A percentile compares a stretch with the other conserved stretches of the same genome.
Evolutionary conservation across 768 basidiomycete genomes (phyloP).

Genomic region (Tulasnella sp.): DNA sequence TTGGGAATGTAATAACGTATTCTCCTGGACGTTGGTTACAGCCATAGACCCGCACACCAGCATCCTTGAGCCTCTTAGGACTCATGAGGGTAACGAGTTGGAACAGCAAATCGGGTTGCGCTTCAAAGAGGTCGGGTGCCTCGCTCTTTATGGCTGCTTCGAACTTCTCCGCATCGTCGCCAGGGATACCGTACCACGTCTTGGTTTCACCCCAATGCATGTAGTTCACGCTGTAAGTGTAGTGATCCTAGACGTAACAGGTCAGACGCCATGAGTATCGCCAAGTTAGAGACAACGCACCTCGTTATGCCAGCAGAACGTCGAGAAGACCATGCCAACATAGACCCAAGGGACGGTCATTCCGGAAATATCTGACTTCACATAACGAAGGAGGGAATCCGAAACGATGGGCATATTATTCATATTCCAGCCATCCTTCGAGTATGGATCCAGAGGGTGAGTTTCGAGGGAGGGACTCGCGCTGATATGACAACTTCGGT

Average conservation of each 20-base stretch:
- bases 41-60: slow-evolving; percentile 70
- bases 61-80: slow-evolving; percentile 76
- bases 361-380: slow-evolving; percentile 97
- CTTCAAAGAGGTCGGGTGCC: slow-evolving; percentile 96
- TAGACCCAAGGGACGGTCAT: slow-evolving; percentile 99
- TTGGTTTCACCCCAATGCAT: slow-evolving; percentile 99
- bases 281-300: slow-evolving; percentile 57
- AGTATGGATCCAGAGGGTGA: slow-evolving; percentile 79
- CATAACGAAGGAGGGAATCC: slow-evolving; percentile 90
- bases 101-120: slow-evolving; percentile 94
- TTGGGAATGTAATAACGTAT: slow-evolving; percentile 96
- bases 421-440: slow-evolving; percentile 93
- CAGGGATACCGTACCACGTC: slow-evolving; percentile 99
- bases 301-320: slow-evolving; percentile 99
- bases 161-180: slow-evolving; percentile 91
- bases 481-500: slow-evolving; percentile 41
- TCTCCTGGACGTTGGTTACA: slow-evolving; percentile 97
- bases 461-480: slow-evolving; percentile 95
- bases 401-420: slow-evolving; percentile 94
- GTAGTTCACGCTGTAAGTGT: slow-evolving; percentile 25
- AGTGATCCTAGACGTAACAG: slow-evolving; percentile 18
- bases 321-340: slow-evolving; percentile 98
- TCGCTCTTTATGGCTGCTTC: slow-evolving; percentile 92
- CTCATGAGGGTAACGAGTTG: slow-evolving; percentile 98
- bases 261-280: slow-evolving; percentile 35